Evolutionary conservation across 305 asterid species (phyloP).

Genomic region (Fraxinus angustifolia): DNA sequence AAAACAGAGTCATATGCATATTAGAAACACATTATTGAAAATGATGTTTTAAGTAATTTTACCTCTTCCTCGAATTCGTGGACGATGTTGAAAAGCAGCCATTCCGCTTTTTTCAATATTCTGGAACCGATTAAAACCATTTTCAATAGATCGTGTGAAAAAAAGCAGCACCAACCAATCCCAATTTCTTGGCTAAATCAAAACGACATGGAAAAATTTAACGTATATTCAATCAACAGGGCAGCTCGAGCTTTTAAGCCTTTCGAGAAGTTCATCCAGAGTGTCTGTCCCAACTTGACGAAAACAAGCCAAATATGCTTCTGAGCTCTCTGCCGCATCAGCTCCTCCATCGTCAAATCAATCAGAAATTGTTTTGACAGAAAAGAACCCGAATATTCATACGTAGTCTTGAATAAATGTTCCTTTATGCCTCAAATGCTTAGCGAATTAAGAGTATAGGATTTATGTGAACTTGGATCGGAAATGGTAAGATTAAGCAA

Average conservation of each 20-base stretch:
- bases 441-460: constrained; percentile 33
- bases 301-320: neutral
- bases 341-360: neutral
- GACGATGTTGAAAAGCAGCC: constrained; percentile 28
- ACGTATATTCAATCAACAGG: constrained; percentile 30
- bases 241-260: neutral
- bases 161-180: constrained; percentile 18
- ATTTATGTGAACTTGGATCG: constrained; percentile 31
- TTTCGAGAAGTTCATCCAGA: constrained; percentile 4
- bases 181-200: constrained; percentile 20
- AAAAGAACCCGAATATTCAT: neutral
- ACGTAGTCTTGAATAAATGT: constrained; percentile 6
- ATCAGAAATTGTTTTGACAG: neutral
- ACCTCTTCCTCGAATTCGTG: constrained; percentile 34
- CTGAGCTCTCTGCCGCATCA: neutral
- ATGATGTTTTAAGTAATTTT: neutral
- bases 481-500: constrained; percentile 24
- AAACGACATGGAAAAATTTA: constrained; percentile 24
- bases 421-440: constrained; percentile 24
- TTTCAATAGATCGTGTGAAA: constrained; percentile 18
- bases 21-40: no score
- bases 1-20: neutral
- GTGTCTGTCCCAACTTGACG: constrained; percentile 16
- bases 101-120: constrained; percentile 21
- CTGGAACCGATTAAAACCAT: constrained; percentile 16